Evolutionary conservation across 345 rosid genomes (phyloP).

Genomic region (Rhodamnia argentea): DNA sequence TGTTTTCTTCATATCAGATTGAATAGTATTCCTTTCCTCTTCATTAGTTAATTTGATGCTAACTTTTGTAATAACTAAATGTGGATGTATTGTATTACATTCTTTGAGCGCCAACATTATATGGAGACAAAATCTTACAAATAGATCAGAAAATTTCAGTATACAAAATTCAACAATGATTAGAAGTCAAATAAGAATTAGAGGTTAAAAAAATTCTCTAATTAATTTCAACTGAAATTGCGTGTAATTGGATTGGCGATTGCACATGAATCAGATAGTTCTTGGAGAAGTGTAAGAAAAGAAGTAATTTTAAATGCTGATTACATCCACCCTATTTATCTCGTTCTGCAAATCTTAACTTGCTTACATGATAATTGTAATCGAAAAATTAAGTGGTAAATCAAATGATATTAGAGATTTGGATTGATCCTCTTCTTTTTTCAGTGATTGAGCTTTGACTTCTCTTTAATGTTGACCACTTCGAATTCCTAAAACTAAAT

Average conservation of each 20-base stretch:
- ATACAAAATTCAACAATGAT: fast-evolving
- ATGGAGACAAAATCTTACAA: not conserved
- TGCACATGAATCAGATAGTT: not conserved
- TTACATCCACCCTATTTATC: not conserved
- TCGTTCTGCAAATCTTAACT: not conserved
- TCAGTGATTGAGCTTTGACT: not conserved
- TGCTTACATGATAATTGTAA: not conserved
- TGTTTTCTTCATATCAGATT: not conserved
- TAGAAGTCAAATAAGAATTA: not conserved
- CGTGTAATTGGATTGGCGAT: too few relatives aligned
- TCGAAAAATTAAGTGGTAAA: not conserved
- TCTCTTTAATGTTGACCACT: not conserved
- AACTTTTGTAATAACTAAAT: not conserved
- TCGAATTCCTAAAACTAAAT: not conserved
- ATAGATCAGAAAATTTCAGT: not conserved
- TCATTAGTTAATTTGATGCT: not conserved
- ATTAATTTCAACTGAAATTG: not conserved
- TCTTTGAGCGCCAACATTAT: not conserved
- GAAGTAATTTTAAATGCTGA: not conserved
- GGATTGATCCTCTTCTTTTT: not conserved
- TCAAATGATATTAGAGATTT: not conserved
- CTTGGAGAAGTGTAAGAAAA: not conserved
- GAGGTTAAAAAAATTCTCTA: not conserved
- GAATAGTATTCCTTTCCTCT: not conserved
- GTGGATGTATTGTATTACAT: not conserved